Conservation (phyloP, 148 eudicot species). For the Fagopyrum esculentum region DNA sequence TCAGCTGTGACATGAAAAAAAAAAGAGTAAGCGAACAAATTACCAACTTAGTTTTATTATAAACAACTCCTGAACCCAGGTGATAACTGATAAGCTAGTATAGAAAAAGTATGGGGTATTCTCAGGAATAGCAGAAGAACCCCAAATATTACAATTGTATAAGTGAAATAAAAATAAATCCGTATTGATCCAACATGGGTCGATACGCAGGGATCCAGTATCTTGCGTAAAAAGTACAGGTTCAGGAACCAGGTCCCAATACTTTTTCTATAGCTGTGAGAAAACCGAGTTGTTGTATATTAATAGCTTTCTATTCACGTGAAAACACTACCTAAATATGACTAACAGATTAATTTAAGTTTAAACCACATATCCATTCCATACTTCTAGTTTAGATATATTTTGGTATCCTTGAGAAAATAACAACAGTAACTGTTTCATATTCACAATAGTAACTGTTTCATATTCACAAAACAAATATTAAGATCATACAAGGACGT, state of each 20-base stretch:
- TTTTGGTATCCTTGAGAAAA: not conserved
- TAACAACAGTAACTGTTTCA: not conserved
- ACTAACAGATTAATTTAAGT: not conserved
- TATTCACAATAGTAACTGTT: not conserved
- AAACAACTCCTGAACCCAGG: not conserved
- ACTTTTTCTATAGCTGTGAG: not conserved
- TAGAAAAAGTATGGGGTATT: not conserved
- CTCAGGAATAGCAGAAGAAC: not conserved
- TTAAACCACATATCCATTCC: not conserved
- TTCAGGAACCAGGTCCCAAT: not conserved
- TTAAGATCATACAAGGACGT: no score
- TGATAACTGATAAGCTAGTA: not conserved
- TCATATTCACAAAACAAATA: not conserved
- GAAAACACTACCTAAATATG: not conserved
- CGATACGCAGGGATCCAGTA: not conserved
- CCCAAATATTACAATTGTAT: not conserved
- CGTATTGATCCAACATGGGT: not conserved
- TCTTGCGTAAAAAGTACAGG: not conserved
- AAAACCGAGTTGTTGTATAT: not conserved
- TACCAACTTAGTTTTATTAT: not conserved
- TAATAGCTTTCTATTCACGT: not conserved
- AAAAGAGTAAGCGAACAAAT: constrained; percentile 2
- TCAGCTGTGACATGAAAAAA: constrained; percentile 51
- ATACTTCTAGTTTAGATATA: not conserved
- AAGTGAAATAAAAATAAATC: not conserved